phyloP scores from a whole-genome alignment of 257 asterid species.

The Solanum medicagineum region DNA sequence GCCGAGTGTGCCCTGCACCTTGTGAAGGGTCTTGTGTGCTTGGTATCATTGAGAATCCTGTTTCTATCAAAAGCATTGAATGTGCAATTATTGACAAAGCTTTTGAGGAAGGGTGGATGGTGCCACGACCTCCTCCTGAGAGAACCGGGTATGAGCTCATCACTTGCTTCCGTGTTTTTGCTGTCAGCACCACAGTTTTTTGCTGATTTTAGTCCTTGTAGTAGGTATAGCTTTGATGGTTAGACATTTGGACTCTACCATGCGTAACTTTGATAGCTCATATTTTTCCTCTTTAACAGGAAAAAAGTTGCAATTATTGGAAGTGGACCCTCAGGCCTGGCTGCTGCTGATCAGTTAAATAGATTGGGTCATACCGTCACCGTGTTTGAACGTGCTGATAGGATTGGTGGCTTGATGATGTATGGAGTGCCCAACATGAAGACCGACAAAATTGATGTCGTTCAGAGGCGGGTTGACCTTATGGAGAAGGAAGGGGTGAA shows the following conservation, averaged over 20 bases:
- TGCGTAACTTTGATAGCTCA: not conserved
- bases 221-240: not conserved
- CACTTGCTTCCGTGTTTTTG: not conserved
- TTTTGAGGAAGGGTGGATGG: conserved; percentile 97
- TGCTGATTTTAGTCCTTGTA: not conserved
- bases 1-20: conserved; percentile 99
- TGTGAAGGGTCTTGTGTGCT: conserved; percentile 99
- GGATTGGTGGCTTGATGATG: conserved; percentile 99
- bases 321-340: conserved; percentile 98
- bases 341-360: conserved; percentile 97
- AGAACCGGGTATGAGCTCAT: conserved; percentile 64
- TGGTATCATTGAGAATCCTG: conserved; percentile 96
- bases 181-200: not conserved
- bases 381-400: conserved; percentile 90
- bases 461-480: conserved; percentile 88
- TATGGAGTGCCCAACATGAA: conserved; percentile 99
- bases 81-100: conserved; percentile 96
- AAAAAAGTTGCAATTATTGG: conserved; percentile 83
- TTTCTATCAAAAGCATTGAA: conserved; percentile 86
- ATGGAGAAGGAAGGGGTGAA: conserved; percentile 89
- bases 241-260: not conserved
- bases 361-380: conserved; percentile 84
- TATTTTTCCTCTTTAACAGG: conserved; percentile 23
- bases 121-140: conserved; percentile 84
- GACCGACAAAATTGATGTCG: conserved; percentile 77